A percentile compares a stretch with the other conserved stretches of the same genome.
phyloP scores from a whole-genome alignment of 768 basidiomycete genomes.

The Suillus fuscotomentosus region DNA sequence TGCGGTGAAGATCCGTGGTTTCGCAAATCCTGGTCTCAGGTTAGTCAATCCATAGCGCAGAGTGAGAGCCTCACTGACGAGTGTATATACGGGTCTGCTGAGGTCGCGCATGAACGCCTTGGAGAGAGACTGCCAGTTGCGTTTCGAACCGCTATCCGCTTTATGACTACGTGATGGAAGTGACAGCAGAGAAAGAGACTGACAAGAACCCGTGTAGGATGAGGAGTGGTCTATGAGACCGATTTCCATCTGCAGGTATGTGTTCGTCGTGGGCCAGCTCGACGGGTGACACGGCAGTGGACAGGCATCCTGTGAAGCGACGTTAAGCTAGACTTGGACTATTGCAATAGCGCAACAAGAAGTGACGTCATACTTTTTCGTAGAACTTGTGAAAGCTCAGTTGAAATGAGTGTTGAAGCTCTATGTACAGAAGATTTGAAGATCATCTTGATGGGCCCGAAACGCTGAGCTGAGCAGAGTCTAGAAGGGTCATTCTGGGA shows the following conservation, averaged over 20 bases:
- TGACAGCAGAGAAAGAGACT: constrained; percentile 20
- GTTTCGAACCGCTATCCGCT: constrained; percentile 70
- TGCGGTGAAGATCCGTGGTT: constrained; percentile 89
- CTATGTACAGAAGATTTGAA: not conserved
- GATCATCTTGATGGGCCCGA: not conserved
- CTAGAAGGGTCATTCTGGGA: not conserved
- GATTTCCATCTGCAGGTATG: constrained; percentile 27
- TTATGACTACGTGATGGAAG: constrained; percentile 5
- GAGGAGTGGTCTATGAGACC: constrained; percentile 43
- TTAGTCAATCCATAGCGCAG: not conserved
- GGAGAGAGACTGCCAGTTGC: constrained; percentile 84
- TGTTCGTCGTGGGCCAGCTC: constrained; percentile 32
- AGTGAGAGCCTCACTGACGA: constrained; percentile 42
- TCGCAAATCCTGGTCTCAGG: constrained; percentile 66
- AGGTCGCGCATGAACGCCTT: constrained; percentile 71
- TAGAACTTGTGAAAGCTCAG: not conserved
- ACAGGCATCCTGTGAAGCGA: constrained; percentile 18
- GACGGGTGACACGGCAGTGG: constrained; percentile 20
- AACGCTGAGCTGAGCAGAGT: not conserved
- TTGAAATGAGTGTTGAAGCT: not conserved
- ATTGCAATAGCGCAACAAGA: not conserved
- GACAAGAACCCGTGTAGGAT: constrained; percentile 69
- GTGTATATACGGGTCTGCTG: constrained; percentile 65
- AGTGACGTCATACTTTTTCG: not conserved
- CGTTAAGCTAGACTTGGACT: not conserved